phyloP scores from a whole-genome alignment of 495 filamentous ascomycete species.

The Aspergillus kassunensis region DNA sequence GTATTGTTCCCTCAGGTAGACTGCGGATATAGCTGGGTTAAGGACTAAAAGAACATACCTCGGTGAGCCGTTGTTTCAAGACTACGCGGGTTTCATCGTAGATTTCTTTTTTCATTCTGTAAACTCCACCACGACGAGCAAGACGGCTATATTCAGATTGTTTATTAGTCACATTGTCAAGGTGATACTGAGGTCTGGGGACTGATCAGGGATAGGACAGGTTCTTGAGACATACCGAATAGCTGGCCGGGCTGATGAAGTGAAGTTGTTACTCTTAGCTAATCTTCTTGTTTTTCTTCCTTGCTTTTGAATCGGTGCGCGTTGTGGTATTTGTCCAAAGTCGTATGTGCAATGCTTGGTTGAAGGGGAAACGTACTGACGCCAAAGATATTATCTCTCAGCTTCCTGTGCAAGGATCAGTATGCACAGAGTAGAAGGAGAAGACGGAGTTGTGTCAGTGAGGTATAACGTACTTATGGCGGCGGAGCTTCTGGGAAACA shows the following conservation, averaged over 20 bases:
- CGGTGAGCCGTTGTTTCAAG: conserved; percentile 49
- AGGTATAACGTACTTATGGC: conserved; percentile 1
- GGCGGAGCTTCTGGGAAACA: too few relatives aligned
- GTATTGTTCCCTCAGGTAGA: too few relatives aligned
- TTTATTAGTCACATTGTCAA: too few relatives aligned
- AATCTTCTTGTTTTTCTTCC: neutral
- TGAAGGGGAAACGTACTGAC: conserved; percentile 53
- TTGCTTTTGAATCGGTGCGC: too few relatives aligned
- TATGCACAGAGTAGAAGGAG: neutral
- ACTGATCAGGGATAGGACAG: too few relatives aligned
- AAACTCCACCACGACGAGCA: conserved; percentile 74
- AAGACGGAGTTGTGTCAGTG: conserved; percentile 28
- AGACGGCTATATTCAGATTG: conserved; percentile 73
- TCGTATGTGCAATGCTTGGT: neutral
- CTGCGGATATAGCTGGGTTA: too few relatives aligned
- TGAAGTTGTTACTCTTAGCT: neutral
- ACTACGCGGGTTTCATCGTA: conserved; percentile 64
- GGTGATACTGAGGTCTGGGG: too few relatives aligned
- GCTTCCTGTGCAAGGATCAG: conserved; percentile 41
- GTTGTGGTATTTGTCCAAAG: too few relatives aligned
- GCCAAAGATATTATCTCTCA: conserved; percentile 58
- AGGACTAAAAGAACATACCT: conserved; percentile 35
- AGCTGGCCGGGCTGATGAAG: conserved; percentile 52
- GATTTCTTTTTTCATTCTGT: conserved; percentile 63
- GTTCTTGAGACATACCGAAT: conserved; percentile 54